Conservation (phyloP, 1,139 yeast genomes). For the Hemisphaericaspora xylofermentans region DNA sequence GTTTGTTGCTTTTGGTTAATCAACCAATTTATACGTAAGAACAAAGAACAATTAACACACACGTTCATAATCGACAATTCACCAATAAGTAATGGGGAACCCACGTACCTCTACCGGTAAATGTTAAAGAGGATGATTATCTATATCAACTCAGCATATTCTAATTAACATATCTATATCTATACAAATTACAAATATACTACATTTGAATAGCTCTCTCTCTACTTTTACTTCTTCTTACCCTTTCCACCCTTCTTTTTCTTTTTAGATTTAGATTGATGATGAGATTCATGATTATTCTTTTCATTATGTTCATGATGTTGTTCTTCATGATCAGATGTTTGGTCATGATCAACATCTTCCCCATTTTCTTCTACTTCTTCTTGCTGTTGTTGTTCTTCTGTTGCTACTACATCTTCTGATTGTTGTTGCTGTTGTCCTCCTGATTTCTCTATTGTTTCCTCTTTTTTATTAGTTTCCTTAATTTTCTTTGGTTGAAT, state of each 20-base stretch:
- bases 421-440: neutral
- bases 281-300: neutral
- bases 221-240: conserved; percentile 4
- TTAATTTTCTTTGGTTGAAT: conserved; percentile 1
- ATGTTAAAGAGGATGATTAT: no score
- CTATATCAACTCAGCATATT: no score
- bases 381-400: neutral
- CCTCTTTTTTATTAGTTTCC: neutral
- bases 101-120: no score
- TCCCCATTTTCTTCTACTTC: conserved; percentile 1
- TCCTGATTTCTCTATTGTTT: neutral
- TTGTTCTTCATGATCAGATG: conserved; percentile 1
- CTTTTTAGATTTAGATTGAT: conserved; percentile 2
- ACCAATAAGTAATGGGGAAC: no score
- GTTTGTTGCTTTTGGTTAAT: no score
- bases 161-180: no score
- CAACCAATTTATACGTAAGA: no score
- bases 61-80: no score
- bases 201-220: no score
- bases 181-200: no score
- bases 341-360: neutral
- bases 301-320: neutral
- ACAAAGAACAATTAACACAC: no score
- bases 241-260: conserved; percentile 6
- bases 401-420: neutral